Evolutionary conservation across 2,329 filamentous ascomycete species (phyloP), one percentile per base, ranked within the genome.

Genomic region (Nigrospora oryzae): DNA sequence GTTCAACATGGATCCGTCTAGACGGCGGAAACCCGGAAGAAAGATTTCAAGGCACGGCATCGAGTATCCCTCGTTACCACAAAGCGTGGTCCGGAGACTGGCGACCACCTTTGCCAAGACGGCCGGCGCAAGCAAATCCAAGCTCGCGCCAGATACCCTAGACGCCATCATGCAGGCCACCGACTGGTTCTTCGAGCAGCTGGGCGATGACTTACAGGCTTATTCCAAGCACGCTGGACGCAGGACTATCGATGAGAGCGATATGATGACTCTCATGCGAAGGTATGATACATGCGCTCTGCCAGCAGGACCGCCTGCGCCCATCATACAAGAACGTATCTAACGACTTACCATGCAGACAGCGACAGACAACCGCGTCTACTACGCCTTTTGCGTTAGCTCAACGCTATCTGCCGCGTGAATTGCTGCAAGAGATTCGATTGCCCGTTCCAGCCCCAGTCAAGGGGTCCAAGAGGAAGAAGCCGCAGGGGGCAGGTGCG

Each of bases 181-280:
- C 3, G 87, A 94, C 49, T 93, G 88, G 84, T 95, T 89, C 63
- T 95, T 95, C 61, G 88, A 94, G 65, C 89, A 95, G 63, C 70
- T 86, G 3, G 81, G 86, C 40, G 85, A 89, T 48, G 89, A 95
- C 58, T 66, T 95, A 44, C 78, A 79, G 12, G 83, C 82, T 3
- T 95, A 90, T 62, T 85, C 89, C 15, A 74, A 80, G 49, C 89
- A 96, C 62, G 89, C 85, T 5, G 84, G 85, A 31, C 79, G 89
- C 31, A 93, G 86, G 63, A 89, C 82, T 3, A 89, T 96, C 53
- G 86, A 95, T 55, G 87, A 93, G 62, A 84, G 77, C 53, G 89
- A 95, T 61, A 81, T 94, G 56, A 70, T 88, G 45, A 81, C 86
- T 47, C 67, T 95, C 53, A 88, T 95, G 84, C 82, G 77, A 63